Percentiles rank a stretch among this genome's conserved stretches.
These are phyloP conservation scores for Lentinula guzmanii DNA, from an alignment of 768 basidiomycete species.

Conservation along the genomic window DNA sequence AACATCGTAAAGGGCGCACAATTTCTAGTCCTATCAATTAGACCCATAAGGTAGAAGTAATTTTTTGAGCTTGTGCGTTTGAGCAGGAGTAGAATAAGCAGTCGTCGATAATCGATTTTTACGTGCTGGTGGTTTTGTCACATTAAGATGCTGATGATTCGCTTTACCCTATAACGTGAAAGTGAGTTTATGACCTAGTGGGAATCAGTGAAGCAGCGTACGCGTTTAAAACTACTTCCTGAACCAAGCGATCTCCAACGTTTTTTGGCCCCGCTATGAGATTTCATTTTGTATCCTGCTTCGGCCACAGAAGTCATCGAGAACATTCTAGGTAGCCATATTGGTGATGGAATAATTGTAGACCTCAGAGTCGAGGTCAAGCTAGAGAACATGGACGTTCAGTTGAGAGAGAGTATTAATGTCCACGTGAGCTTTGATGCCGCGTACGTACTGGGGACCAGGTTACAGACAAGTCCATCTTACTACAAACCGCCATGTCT, in stretches of 20 bases:
- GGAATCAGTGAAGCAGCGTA: conserved; percentile 25
- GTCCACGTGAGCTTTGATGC: background rate
- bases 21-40: background rate
- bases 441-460: background rate
- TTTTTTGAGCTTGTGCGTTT: conserved; percentile 65
- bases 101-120: conserved; percentile 64
- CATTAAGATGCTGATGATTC: conserved; percentile 70
- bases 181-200: background rate
- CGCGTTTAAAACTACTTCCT: conserved; percentile 66
- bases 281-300: conserved; percentile 74
- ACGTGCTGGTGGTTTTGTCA: conserved; percentile 54
- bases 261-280: conserved; percentile 78
- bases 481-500: background rate
- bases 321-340: conserved; percentile 36
- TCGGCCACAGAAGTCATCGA: conserved; percentile 50
- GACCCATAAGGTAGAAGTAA: conserved; percentile 63
- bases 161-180: conserved; percentile 50
- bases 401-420: background rate
- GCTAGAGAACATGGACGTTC: conserved; percentile 16
- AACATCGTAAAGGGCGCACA: background rate
- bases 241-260: conserved; percentile 70
- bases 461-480: background rate
- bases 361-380: conserved; percentile 4
- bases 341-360: conserved; percentile 7
- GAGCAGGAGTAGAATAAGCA: conserved; percentile 58